These are phyloP conservation scores for Petunia hybrid DNA, from an alignment of 305 asterid species.

Conservation along the genomic window DNA sequence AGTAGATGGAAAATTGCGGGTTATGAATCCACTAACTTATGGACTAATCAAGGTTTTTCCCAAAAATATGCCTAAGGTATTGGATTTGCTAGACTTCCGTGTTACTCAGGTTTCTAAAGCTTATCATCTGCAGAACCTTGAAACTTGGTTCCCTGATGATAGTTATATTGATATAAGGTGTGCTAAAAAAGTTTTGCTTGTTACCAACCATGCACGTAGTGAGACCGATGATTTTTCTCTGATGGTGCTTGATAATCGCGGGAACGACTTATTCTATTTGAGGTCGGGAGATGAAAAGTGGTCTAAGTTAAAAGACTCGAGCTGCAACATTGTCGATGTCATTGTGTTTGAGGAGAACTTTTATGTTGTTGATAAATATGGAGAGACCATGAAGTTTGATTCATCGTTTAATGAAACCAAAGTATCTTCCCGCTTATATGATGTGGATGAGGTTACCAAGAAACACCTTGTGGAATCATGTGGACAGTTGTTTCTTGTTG, in stretches of 20 bases:
- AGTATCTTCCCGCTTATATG: not conserved
- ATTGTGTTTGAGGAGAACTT: constrained; percentile 20
- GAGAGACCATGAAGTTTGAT: constrained; percentile 33
- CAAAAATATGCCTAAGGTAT: constrained; percentile 32
- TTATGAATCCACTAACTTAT: constrained; percentile 37
- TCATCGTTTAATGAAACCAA: not conserved
- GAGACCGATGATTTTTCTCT: constrained; percentile 27
- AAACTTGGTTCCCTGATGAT: not conserved
- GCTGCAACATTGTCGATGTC: constrained; percentile 25
- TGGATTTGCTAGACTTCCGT: constrained; percentile 34
- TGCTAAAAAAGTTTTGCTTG: not conserved
- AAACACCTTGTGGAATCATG: constrained; percentile 29
- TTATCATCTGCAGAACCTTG: not conserved
- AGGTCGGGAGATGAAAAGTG: constrained; percentile 36
- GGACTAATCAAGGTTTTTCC: constrained; percentile 27
- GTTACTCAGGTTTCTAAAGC: constrained; percentile 36
- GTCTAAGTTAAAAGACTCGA: not conserved
- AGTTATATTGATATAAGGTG: no score
- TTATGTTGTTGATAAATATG: constrained; percentile 24
- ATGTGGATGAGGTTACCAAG: not conserved
- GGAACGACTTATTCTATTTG: constrained; percentile 9
- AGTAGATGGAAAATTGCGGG: constrained; percentile 19
- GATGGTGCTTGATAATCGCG: constrained; percentile 29
- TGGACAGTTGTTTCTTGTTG: constrained; percentile 39
- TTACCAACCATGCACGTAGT: not conserved